Conservation (phyloP, 2,329 filamentous ascomycete species). For the Chaetothyriales sp. region DNA sequence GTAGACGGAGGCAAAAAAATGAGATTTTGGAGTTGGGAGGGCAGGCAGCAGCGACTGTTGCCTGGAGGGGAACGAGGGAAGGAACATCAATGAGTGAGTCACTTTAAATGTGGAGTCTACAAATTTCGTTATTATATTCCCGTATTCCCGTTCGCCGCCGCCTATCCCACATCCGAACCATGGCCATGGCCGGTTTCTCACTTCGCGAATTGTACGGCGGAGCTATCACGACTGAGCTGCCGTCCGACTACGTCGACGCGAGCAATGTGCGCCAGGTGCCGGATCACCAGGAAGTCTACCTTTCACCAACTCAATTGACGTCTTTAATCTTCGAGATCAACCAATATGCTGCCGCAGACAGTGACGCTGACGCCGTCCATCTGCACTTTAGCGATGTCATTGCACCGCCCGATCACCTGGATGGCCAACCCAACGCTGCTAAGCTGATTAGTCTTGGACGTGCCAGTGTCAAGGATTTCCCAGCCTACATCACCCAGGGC, state of each 20-base stretch:
- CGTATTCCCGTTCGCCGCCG: neutral
- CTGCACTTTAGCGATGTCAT: slow-evolving; percentile 37
- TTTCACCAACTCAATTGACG: slow-evolving; percentile 69
- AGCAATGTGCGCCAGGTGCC: slow-evolving; percentile 18
- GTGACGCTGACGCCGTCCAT: slow-evolving; percentile 18
- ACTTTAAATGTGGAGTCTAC: too few species aligned
- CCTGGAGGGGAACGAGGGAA: too few species aligned
- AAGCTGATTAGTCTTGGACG: slow-evolving; percentile 3
- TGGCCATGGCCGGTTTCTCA: neutral
- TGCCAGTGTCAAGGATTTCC: slow-evolving; percentile 8
- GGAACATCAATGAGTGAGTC: too few species aligned
- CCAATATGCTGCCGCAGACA: slow-evolving; percentile 47
- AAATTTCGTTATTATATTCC: neutral
- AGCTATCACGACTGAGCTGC: slow-evolving; percentile 14
- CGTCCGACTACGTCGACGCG: slow-evolving; percentile 14
- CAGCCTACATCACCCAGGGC: slow-evolving; percentile 11
- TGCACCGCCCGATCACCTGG: slow-evolving; percentile 17
- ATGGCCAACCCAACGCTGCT: slow-evolving; percentile 2
- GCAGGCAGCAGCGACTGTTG: too few species aligned
- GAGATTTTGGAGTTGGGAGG: too few species aligned
- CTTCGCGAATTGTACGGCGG: slow-evolving; percentile 15
- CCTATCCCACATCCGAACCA: neutral
- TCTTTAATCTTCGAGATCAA: slow-evolving; percentile 84
- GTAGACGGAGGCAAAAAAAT: too few species aligned
- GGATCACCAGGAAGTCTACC: slow-evolving; percentile 79